Evolutionary conservation across 306 rosid species (phyloP).

Genomic region (Oxytropis ochrocephala): DNA sequence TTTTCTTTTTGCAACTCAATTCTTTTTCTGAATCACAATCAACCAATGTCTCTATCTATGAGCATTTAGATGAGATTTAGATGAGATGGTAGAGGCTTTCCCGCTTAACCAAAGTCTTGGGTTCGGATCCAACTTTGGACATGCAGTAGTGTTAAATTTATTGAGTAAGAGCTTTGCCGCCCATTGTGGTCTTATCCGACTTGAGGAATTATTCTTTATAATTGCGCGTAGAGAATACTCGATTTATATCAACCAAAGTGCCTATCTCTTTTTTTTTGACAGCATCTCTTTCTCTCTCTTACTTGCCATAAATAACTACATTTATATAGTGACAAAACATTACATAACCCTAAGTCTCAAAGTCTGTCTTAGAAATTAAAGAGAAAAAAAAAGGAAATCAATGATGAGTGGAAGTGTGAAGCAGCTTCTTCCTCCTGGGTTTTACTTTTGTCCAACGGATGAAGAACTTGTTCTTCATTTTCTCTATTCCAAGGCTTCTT

Average conservation of each 20-base stretch:
- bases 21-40: constrained; percentile 13
- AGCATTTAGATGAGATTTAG: no score
- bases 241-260: neutral
- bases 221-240: no score
- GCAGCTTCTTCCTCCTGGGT: constrained; percentile 37
- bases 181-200: no score
- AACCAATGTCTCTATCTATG: no score
- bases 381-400: neutral
- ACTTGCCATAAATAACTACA: neutral
- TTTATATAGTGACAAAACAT: neutral
- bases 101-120: no score
- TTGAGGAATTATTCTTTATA: no score
- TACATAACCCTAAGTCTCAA: constrained; percentile 1
- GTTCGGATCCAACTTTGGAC: no score
- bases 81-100: no score
- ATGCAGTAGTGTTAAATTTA: no score
- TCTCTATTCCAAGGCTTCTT: constrained; percentile 33
- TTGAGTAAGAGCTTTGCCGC: no score
- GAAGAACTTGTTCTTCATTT: constrained; percentile 47
- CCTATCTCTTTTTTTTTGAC: neutral
- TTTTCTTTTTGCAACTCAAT: constrained; percentile 18
- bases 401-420: constrained; percentile 31
- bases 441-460: constrained; percentile 50
- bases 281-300: neutral
- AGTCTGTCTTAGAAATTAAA: neutral